phyloP scores from a whole-genome alignment of 2,329 filamentous ascomycete species.

The Curvularia verruculosa region DNA sequence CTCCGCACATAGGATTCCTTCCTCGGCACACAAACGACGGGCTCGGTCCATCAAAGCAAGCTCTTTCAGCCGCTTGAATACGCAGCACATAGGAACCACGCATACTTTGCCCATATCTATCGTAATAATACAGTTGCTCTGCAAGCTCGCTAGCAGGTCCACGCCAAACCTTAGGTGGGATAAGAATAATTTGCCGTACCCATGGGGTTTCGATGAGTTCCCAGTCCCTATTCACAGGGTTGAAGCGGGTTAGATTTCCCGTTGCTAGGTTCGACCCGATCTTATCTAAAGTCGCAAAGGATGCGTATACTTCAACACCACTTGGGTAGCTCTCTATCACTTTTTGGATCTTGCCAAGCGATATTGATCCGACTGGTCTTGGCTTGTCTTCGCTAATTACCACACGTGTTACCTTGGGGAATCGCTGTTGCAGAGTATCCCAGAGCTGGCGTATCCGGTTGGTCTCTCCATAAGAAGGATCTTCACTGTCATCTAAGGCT shows the following conservation, averaged over 20 bases:
- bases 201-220: neutral
- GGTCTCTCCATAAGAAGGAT: neutral
- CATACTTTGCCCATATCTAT: neutral
- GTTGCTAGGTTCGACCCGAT: neutral
- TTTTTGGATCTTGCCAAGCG: neutral
- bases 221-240: neutral
- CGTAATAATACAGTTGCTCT: neutral
- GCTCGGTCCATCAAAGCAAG: neutral
- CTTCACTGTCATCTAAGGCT: neutral
- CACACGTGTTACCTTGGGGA: neutral
- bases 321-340: neutral
- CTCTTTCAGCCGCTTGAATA: neutral
- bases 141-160: neutral
- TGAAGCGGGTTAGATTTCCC: neutral
- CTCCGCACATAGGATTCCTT: neutral
- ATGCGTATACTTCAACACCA: neutral
- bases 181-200: neutral
- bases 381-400: neutral
- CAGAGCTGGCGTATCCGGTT: neutral
- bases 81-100: neutral
- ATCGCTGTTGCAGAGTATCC: neutral
- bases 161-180: neutral
- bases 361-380: neutral
- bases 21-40: neutral
- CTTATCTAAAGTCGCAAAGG: neutral